Base-by-base conservation (phyloP, 495 filamentous ascomycete species). In the Pseudevernia furfuracea region DNA sequence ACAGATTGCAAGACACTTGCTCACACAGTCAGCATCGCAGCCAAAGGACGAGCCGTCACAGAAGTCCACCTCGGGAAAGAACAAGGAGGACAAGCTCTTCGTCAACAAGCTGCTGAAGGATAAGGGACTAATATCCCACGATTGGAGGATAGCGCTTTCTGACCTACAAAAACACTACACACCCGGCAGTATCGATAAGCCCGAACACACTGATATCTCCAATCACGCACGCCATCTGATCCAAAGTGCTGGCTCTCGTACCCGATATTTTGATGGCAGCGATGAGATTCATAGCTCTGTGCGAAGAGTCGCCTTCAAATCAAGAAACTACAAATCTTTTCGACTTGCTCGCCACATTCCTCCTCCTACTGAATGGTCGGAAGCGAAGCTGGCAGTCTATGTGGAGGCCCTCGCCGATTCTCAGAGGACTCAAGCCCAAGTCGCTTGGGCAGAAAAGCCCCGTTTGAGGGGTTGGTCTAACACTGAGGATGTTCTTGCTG, bases 121-220 rank as follows among this genome's bases (percentile, higher is more conserved):
- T 52, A 66, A 59, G 44, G 61, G 58, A 10, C 23, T 2, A 28
- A 19, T 30, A 14, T 68, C 62, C 30, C 55, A 68, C 58, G 64
- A 68, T 37, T 70, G 69, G 69, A 66, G 63, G 25, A 57, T 61
- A 49, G 62, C 69, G 10, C 44, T 68, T 32, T 21, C 39, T 12
- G 32, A 58, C 5, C 39, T 70, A 2, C 28, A 62, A 36, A 28
- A 63, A 57, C 19, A 64, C 38, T 38, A 41, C n/a, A 39, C 30
- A 23, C 17, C 44, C 4, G 19, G 56, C n/a, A 4, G 37, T 2
- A 21, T 34, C 14, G 25, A 30, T 36, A 12, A 48, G 28, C 11
- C 10, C 14, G 43, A 43, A 23, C 21, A 34, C 9, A 38, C 8
- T 25, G 30, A 25, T 37, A 15, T 14, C 15, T 15, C 17, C 3